These are phyloP conservation scores for Ramularia endophylla DNA, from an alignment of 2,329 filamentous ascomycete species.

Conservation along the genomic window DNA sequence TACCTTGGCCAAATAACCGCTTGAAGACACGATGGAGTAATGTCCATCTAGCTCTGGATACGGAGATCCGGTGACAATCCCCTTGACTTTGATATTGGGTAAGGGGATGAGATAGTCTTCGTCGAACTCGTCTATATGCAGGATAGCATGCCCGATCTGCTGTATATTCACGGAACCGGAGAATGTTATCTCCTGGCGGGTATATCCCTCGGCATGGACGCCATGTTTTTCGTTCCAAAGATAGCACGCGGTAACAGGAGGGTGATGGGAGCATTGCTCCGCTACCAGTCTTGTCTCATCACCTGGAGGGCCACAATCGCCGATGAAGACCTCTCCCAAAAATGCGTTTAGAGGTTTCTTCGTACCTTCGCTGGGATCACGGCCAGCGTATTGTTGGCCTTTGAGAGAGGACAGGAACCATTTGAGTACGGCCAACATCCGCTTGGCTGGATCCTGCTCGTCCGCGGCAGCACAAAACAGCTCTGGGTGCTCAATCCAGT, in stretches of 20 bases:
- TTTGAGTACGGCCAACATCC: slow-evolving; percentile 43
- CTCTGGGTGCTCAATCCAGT: slow-evolving; percentile 42
- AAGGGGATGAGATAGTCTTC: slow-evolving; percentile 43
- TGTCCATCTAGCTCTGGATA: slow-evolving; percentile 41
- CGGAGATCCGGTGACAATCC: slow-evolving; percentile 37
- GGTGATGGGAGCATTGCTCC: slow-evolving; percentile 44
- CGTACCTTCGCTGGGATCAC: slow-evolving; percentile 37
- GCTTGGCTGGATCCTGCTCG: slow-evolving; percentile 34
- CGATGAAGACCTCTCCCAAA: slow-evolving; percentile 44
- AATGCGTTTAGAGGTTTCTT: slow-evolving; percentile 50
- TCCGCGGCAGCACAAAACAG: slow-evolving; percentile 42
- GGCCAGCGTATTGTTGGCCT: slow-evolving; percentile 44
- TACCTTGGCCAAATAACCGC: slow-evolving; percentile 37
- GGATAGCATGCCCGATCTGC: slow-evolving; percentile 42
- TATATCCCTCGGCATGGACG: slow-evolving; percentile 40
- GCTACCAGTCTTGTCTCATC: slow-evolving; percentile 37
- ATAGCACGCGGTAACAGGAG: slow-evolving; percentile 43
- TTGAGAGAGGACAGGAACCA: slow-evolving; percentile 45
- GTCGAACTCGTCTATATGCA: slow-evolving; percentile 39
- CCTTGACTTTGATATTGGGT: slow-evolving; percentile 42
- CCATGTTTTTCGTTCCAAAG: slow-evolving; percentile 41
- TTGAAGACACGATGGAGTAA: slow-evolving; percentile 38
- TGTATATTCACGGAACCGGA: slow-evolving; percentile 40
- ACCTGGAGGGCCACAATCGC: slow-evolving; percentile 30
- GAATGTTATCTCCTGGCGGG: slow-evolving; percentile 43